Base-by-base conservation (phyloP, 139 green algal genomes). In the Desmodesmus armatus region DNA sequence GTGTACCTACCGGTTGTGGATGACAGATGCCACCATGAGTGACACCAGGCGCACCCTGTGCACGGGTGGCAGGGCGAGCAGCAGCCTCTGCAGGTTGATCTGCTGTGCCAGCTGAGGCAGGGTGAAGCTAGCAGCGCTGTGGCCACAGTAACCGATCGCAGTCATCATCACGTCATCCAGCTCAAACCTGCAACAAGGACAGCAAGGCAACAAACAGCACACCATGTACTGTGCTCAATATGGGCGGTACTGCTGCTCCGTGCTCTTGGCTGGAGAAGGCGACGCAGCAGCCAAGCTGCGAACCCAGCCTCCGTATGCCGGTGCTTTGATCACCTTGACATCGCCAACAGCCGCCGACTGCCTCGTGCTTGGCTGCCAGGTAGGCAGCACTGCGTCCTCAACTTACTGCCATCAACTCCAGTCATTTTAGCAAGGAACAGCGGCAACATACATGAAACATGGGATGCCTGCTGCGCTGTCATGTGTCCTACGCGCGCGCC, bases 151-250 rank as follows among this genome's bases (percentile, higher is more conserved):
- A n/a, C n/a, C 19, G 21, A 84, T 37, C 23, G 63, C 78, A 41
- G 44, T 49, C 62, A 62, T 49, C 60, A 84, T 40, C 78, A 77
- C 78, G 3, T 49, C 29, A 37, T 84, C 78, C 63, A 84, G 41
- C 78, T 65, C 17, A 25, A 76, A 47, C 47, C 47, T 55, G 47
- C 47, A 55, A 55, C 13, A 13, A 13, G 47, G 47, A 7, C 7
- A 55, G 13, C 47, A 55, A 21, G 47, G 9, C 47, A 55, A 13
- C 9, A 55, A 55, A 13, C 47, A 7, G 13, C 47, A 55, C 47
- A 44, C 23, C n/a, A 41, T 76, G 44, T 39, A 27, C 41, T 25
- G 35, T 39, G 69, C 25, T 53, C 69, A 21, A 41, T 33, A 25
- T 77, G 25, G 69, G 39, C 53, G 1, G 69, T 6, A 21, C 21